These are phyloP conservation scores for Xylariaceae sp. DNA, from an alignment of 2,329 filamentous ascomycete species.

Conservation along the genomic window DNA sequence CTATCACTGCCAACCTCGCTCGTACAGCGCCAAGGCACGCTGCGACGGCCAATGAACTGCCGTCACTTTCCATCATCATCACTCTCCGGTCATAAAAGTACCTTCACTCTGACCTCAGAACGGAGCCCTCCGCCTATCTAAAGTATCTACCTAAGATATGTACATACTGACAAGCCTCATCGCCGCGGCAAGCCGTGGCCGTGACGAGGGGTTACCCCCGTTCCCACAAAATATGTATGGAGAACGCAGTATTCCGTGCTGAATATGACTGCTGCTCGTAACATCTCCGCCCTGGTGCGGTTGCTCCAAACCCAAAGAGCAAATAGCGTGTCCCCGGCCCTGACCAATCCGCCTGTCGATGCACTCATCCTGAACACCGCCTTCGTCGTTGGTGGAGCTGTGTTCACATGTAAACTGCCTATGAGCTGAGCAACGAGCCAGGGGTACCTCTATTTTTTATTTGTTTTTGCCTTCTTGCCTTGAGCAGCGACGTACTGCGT, in stretches of 20 bases:
- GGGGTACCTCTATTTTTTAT: not conserved
- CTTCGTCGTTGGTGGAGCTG: not conserved
- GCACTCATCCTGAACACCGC: not conserved
- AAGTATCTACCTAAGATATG: no score
- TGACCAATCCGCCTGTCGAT: not conserved
- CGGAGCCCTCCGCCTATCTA: no score
- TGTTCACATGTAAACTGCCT: not conserved
- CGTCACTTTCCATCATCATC: not conserved
- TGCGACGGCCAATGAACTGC: conserved; percentile 4
- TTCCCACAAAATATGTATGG: not conserved
- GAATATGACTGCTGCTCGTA: not conserved
- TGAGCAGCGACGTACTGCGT: not conserved
- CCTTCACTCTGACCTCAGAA: no score
- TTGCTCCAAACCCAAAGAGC: not conserved
- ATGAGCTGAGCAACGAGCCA: not conserved
- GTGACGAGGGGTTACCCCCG: not conserved
- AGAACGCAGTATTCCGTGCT: not conserved
- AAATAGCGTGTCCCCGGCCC: not conserved
- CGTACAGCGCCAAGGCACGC: conserved; percentile 7
- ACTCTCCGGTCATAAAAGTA: no score
- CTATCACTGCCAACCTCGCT: not conserved
- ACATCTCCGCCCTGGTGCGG: not conserved
- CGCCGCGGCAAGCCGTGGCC: not conserved
- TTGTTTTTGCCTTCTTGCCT: not conserved
- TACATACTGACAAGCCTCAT: not conserved